Base-by-base conservation (phyloP, 208 protist genomes). In the Porcisia hertigi region DNA sequence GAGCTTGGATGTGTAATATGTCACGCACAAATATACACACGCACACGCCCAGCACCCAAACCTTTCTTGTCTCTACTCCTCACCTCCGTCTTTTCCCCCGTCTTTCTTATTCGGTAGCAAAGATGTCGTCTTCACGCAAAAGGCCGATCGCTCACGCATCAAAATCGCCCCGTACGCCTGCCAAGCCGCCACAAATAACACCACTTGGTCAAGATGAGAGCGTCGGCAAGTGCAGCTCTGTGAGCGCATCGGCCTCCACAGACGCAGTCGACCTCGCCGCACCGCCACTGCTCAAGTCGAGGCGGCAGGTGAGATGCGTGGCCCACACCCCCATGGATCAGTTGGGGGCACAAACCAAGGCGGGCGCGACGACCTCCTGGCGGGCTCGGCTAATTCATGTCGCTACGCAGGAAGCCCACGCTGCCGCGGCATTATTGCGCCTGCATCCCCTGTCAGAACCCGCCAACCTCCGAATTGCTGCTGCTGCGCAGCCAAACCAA, bases 341-440 rank as follows among this genome's bases (percentile, higher is more conserved):
- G 30, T 55, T 5, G 66, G 36, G 18, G 20, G 0, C 66, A 20
- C 25, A 2, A 20, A 16, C 4, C 9, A n/a, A 36, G 14, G 25
- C 66, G 25, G 54, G 14, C n/a, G n/a, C 30, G 18, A 7, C 20
- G 20, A 30, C 14, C 5, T 30, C 67, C 11, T 30, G 49, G 34
- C 69, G 76, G 5, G 36, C 69, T 14, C 60, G 39, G 36, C 77
- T 81, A 11, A 64, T 81, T 18, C 77, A 30, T 34, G 43, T 81
- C 20, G 77, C 77, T 41, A 69, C 45, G 53, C 77, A 71, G 54
- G 57, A 73, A 6, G 77, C 77, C 1, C 30, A 59, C 36, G 59
- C 69, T 1, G 77, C 77, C 0, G 77, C 71, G 20, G 53, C 70
- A 9, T 63, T 81, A 36, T 53, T 81, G 41, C 54, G 55, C 0